Conservation (phyloP, 106 monocot species). For the Allium sativum region DNA sequence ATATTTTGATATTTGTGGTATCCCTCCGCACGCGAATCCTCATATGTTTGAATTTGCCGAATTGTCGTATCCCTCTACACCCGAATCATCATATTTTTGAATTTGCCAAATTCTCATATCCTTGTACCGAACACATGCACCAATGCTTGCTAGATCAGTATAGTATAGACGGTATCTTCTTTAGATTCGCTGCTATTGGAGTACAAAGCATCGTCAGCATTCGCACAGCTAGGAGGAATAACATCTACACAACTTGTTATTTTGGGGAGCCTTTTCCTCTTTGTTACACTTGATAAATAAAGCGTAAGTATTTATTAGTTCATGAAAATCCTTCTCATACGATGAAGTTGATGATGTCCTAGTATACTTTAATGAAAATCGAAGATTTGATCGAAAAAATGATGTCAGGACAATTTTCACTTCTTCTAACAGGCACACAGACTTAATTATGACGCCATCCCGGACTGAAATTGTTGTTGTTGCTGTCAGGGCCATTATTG, state of each 20-base stretch:
- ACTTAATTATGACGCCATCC: slow-evolving; percentile 73
- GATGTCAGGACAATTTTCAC: slow-evolving; percentile 60
- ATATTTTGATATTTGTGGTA: too few relatives aligned
- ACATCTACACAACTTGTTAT: slow-evolving; percentile 8
- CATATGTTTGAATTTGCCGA: too few relatives aligned
- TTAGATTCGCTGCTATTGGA: slow-evolving; percentile 2
- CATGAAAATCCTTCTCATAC: slow-evolving; percentile 58
- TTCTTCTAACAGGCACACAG: slow-evolving; percentile 55
- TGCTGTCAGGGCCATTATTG: slow-evolving; percentile 92
- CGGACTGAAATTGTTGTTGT: slow-evolving; percentile 78
- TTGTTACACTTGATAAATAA: slow-evolving; percentile 8
- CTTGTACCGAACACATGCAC: too few relatives aligned
- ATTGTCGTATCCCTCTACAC: too few relatives aligned
- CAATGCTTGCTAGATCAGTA: slow-evolving; percentile 17
- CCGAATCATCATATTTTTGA: too few relatives aligned
- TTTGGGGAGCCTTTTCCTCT: slow-evolving; percentile 13
- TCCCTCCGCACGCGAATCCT: too few relatives aligned
- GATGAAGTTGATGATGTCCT: slow-evolving; percentile 49
- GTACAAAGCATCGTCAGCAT: slow-evolving; percentile 22
- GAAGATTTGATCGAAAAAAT: slow-evolving; percentile 88
- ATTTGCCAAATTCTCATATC: too few relatives aligned
- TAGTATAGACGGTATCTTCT: slow-evolving; percentile 7
- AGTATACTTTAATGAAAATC: slow-evolving; percentile 82
- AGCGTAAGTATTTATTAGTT: slow-evolving; percentile 54
- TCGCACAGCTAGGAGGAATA: slow-evolving; percentile 20